phyloP scores from a whole-genome alignment of 2,329 filamentous ascomycete genomes.

The Beauveria varroae region DNA sequence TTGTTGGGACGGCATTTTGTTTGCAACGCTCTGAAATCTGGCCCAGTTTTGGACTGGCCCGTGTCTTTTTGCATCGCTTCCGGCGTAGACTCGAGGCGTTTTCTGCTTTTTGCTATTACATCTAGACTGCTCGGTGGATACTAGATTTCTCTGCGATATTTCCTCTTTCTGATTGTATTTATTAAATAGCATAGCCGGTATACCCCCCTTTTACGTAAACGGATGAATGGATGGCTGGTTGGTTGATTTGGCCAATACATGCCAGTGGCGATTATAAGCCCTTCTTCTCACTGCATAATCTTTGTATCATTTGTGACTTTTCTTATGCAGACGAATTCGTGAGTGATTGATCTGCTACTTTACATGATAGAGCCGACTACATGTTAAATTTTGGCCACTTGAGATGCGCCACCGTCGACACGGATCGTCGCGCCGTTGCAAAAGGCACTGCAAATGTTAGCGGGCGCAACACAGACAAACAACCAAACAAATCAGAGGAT shows the following conservation, averaged over 20 bases:
- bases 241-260: neutral
- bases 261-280: neutral
- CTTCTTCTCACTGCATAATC: neutral
- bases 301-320: neutral
- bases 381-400: conserved; percentile 38
- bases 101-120: neutral
- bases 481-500: too few relatives aligned
- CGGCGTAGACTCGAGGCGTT: conserved; percentile 1
- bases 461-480: neutral
- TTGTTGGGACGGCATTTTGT: neutral
- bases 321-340: neutral
- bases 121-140: neutral
- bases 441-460: conserved; percentile 33
- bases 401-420: conserved; percentile 49
- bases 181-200: conserved; percentile 5
- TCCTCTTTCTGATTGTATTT: conserved; percentile 3
- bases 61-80: neutral
- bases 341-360: neutral
- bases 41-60: neutral
- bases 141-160: neutral
- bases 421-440: conserved; percentile 59
- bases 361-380: neutral
- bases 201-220: neutral
- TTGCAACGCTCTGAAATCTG: neutral
- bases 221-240: neutral